Conservation (phyloP, 163 green algal species). For the Coccomyxa subellipsoidea region DNA sequence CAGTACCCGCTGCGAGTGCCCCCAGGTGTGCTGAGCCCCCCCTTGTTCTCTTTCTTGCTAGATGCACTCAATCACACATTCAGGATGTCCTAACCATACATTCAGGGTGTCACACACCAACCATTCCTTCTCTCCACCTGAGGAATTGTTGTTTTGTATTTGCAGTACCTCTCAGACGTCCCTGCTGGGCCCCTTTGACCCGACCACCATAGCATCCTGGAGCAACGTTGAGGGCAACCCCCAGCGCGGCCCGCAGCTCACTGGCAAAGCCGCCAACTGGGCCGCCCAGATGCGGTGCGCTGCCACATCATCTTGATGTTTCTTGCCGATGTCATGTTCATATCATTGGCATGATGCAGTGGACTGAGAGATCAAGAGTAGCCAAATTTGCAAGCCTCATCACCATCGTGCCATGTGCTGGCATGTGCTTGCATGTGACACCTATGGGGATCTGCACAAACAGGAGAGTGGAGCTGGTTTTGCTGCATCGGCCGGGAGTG, state of each 20-base stretch:
- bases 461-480: background rate
- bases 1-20: slow-evolving; percentile 10
- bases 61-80: background rate
- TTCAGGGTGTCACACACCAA: too few species aligned
- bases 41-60: background rate
- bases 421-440: too few species aligned
- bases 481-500: background rate
- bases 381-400: too few species aligned
- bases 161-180: background rate
- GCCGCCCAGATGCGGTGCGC: slow-evolving; percentile 15
- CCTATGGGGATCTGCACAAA: too few species aligned
- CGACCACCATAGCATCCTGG: background rate
- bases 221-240: background rate
- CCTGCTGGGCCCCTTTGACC: slow-evolving; percentile 1
- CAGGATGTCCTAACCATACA: too few species aligned
- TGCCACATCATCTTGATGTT: too few species aligned
- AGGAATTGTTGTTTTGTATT: too few species aligned
- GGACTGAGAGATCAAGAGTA: too few species aligned
- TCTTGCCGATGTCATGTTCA: background rate
- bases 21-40: background rate
- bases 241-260: background rate
- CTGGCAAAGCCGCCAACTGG: slow-evolving; percentile 7
- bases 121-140: too few species aligned
- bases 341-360: background rate
- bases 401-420: too few species aligned